Evolutionary conservation across 2,329 filamentous ascomycete genomes (phyloP), one percentile per base, ranked within the genome.

Genomic region (Tolypocladium guangdongense): DNA sequence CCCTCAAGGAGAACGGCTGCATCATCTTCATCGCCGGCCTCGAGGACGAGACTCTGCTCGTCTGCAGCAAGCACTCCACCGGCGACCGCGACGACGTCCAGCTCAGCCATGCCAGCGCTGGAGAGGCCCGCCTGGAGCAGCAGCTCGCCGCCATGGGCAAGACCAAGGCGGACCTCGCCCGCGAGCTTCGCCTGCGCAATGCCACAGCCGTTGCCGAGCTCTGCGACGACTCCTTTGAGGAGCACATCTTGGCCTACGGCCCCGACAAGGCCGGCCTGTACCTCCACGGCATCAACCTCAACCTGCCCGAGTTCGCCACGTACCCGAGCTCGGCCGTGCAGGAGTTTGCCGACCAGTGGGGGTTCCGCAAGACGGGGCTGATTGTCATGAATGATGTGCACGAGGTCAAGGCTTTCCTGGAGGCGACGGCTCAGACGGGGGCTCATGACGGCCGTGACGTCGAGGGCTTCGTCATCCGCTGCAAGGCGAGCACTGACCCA

Each of bases 51-150:
- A 90, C 88, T 1, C 75, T 99, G 11, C 76, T 99, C 8, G 91
- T 99, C n/a, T 97, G 92, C 80, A 97, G 92, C 77, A 99, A 99
- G 67, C 93, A 99, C 68, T 97, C 93, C 0, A 97, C 91, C 0
- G 93, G 93, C 7, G 75, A 82, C 27, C 81, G 92, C n/a, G 71
- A 70, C 24, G 89, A 95, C 64, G 71, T 76, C 6, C 78, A 83
- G 33, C 59, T 87, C 54, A 96, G 89, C 70, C 93, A 99, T 74
- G 89, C 93, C 3, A 77, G 80, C 55, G 90, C 84, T 4, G 93
- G 92, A 47, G 91, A 96, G 74, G 72, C 72, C 55, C 92, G 89
- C 78, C 77, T 96, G 0, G 86, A 93, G 66, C 79, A 75, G 58
- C 93, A 99, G 70, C 78, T 99, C 39, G 77, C 78, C 38, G 78